Conservation (phyloP, 106 monocot genomes). For the Phalaenopsis equestris region DNA sequence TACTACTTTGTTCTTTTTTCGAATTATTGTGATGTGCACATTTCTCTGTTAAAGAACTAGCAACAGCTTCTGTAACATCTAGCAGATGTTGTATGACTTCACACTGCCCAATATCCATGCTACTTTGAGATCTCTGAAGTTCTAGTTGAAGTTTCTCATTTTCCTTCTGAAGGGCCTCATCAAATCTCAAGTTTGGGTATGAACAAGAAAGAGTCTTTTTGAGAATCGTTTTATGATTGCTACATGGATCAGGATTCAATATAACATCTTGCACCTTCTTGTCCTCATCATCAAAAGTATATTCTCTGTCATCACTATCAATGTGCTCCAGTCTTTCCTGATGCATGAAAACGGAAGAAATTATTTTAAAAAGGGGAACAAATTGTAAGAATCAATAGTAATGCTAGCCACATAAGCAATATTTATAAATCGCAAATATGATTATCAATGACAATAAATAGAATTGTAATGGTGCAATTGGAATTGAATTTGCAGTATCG, state of each 20-base stretch:
- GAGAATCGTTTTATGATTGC: constrained; percentile 37
- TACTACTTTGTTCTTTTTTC: constrained; percentile 31
- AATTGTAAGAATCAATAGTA: not conserved
- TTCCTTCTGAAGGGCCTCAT: constrained; percentile 61
- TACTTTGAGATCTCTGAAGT: constrained; percentile 53
- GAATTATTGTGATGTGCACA: constrained; percentile 9
- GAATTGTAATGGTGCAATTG: not conserved
- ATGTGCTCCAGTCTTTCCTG: constrained; percentile 66
- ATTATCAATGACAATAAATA: not conserved
- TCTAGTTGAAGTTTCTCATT: constrained; percentile 66
- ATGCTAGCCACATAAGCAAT: not conserved
- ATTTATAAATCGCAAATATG: not conserved
- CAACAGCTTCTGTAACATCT: constrained; percentile 65
- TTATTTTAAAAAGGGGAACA: not conserved
- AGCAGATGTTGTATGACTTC: constrained; percentile 90
- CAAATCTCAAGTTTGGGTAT: constrained; percentile 56
- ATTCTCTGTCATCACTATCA: constrained; percentile 55
- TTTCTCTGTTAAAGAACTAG: constrained; percentile 43
- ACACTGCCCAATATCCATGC: constrained; percentile 63
- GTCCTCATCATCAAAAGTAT: constrained; percentile 64
- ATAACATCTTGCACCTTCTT: constrained; percentile 58
- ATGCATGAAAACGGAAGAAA: constrained; percentile 18
- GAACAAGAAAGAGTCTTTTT: constrained; percentile 61
- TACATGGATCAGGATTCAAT: constrained; percentile 36
- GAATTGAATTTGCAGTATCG: not conserved